phyloP scores from a whole-genome alignment of 805 yeast species.

The Ogataea allantospora region DNA sequence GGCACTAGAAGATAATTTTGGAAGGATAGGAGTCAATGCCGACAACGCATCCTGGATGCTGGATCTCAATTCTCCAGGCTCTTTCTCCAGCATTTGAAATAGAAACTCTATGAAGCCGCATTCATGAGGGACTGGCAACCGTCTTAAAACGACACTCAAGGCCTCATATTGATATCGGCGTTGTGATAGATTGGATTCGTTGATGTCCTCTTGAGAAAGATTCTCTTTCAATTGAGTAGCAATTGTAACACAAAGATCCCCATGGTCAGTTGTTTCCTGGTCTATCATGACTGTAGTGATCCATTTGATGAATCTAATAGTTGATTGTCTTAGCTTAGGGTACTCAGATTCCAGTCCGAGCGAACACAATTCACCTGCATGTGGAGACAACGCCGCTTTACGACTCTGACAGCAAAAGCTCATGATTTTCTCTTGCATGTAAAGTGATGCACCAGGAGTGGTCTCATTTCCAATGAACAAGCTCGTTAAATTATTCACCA shows the following conservation, averaged over 20 bases:
- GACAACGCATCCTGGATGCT: conserved; percentile 73
- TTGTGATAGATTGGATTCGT: conserved; percentile 32
- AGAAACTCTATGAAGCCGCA: conserved; percentile 60
- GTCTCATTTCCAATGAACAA: conserved; percentile 50
- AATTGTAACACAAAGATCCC: conserved; percentile 41
- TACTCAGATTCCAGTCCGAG: conserved; percentile 60
- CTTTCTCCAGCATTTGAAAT: conserved; percentile 67
- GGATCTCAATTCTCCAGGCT: conserved; percentile 57
- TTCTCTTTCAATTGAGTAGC: conserved; percentile 53
- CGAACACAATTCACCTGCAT: conserved; percentile 50
- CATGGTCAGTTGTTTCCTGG: conserved; percentile 12
- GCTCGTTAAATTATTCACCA: conserved; percentile 44
- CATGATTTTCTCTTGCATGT: conserved; percentile 57
- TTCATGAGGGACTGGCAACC: conserved; percentile 45
- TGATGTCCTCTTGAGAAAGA: conserved; percentile 40
- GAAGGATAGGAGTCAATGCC: conserved; percentile 50
- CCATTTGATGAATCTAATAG: conserved; percentile 67
- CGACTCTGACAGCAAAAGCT: conserved; percentile 49
- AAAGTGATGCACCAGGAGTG: conserved; percentile 52
- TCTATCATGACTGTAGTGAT: conserved; percentile 35
- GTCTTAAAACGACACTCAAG: conserved; percentile 60
- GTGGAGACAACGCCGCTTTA: conserved; percentile 42
- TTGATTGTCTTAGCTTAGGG: conserved; percentile 50
- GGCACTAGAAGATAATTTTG: conserved; percentile 37
- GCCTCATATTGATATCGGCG: conserved; percentile 76